Evolutionary conservation across 2,329 filamentous ascomycete genomes (phyloP).

Genomic region (Pseudogymnoascus sp.): DNA sequence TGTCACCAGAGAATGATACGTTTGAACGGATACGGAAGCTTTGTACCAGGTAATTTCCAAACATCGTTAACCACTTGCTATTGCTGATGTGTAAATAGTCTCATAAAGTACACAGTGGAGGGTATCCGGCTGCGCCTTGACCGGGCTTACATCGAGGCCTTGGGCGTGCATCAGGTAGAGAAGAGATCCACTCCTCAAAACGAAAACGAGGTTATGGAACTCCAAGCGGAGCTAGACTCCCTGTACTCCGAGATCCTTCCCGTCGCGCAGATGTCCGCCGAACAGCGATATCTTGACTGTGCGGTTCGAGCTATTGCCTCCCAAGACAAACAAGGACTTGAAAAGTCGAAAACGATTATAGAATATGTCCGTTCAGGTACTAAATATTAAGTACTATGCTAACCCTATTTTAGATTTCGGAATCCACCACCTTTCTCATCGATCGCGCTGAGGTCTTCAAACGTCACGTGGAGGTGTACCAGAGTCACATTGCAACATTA

Average conservation of each 20-base stretch:
- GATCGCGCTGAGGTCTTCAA: conserved; percentile 37
- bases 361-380: conserved; percentile 37
- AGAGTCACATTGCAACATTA: conserved; percentile 37
- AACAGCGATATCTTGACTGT: conserved; percentile 57
- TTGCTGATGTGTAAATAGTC: conserved; percentile 25
- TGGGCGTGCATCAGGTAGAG: conserved; percentile 18
- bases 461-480: conserved; percentile 35
- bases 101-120: conserved; percentile 50
- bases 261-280: conserved; percentile 61
- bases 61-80: not conserved
- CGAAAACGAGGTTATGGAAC: conserved; percentile 36
- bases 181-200: conserved; percentile 8
- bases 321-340: conserved; percentile 36
- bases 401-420: conserved; percentile 35
- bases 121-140: conserved; percentile 46
- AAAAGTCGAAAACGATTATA: conserved; percentile 38
- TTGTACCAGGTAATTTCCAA: conserved; percentile 39
- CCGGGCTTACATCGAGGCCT: conserved; percentile 43
- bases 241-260: conserved; percentile 61
- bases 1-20: conserved; percentile 42
- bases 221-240: conserved; percentile 59
- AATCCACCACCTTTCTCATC: conserved; percentile 43
- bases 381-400: not conserved
- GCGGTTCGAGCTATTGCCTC: conserved; percentile 40
- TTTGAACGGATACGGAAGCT: conserved; percentile 50